phyloP scores from a whole-genome alignment of 2,329 filamentous ascomycete genomes.

The Ophiostoma piceae region DNA sequence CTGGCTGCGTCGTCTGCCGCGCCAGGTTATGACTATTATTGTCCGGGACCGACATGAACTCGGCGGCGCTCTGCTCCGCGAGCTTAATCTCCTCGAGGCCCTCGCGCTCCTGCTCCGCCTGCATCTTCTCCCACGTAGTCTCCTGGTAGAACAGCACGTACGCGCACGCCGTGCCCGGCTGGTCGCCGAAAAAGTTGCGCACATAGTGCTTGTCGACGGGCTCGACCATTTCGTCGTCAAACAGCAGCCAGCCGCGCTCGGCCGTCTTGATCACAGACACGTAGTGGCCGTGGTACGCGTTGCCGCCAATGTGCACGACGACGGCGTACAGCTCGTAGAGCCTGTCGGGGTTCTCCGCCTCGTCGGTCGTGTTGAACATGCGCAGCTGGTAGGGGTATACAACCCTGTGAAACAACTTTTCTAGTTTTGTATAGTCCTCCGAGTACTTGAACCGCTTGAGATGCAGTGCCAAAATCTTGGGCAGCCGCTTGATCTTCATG shows the following conservation, averaged over 20 bases:
- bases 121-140: constrained; percentile 62
- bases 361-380: constrained; percentile 95
- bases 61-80: constrained; percentile 40
- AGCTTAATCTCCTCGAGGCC: constrained; percentile 58
- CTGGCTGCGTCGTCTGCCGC: constrained; percentile 48
- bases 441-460: constrained; percentile 98
- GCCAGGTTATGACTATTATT: constrained; percentile 25
- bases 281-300: constrained; percentile 96
- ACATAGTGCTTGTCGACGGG: constrained; percentile 96
- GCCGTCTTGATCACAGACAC: constrained; percentile 97
- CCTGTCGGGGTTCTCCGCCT: constrained; percentile 86
- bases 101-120: constrained; percentile 78
- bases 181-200: constrained; percentile 93
- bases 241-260: constrained; percentile 90
- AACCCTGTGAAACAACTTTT: constrained; percentile 94
- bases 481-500: constrained; percentile 97
- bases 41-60: constrained; percentile 29
- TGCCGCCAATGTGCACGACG: constrained; percentile 93
- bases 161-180: constrained; percentile 82
- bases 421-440: constrained; percentile 84
- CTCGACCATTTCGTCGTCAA: constrained; percentile 98
- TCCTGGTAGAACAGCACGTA: constrained; percentile 99
- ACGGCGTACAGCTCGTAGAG: constrained; percentile 96
- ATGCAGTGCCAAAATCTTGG: constrained; percentile 85
- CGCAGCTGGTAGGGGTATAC: constrained; percentile 96